These are phyloP conservation scores for Pyrenopolyporus hunteri DNA, from an alignment of 495 filamentous ascomycete species.

Conservation along the genomic window DNA sequence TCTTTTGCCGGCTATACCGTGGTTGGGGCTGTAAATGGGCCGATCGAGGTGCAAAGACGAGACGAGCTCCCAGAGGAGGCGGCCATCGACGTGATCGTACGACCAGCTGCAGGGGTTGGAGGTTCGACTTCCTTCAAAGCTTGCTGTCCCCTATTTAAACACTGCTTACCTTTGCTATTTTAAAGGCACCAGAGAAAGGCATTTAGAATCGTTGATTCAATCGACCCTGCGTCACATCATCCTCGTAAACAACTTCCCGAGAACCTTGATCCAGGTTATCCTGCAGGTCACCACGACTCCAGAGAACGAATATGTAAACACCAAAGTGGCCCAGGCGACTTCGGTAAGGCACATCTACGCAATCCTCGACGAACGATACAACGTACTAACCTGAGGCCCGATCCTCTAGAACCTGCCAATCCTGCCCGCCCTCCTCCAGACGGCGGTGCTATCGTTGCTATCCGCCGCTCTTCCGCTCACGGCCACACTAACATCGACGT, in stretches of 20 bases:
- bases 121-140: constrained; percentile 59
- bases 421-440: constrained; percentile 76
- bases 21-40: constrained; percentile 85
- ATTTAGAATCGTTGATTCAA: constrained; percentile 73
- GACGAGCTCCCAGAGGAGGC: constrained; percentile 92
- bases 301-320: constrained; percentile 60
- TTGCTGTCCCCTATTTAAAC: constrained; percentile 39
- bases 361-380: background rate
- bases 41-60: constrained; percentile 85
- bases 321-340: constrained; percentile 56
- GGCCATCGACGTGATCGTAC: constrained; percentile 85
- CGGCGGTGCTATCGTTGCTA: constrained; percentile 73
- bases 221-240: constrained; percentile 72
- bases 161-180: constrained; percentile 47
- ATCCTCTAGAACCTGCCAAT: constrained; percentile 68
- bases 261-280: constrained; percentile 69
- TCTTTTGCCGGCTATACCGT: constrained; percentile 78
- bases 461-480: constrained; percentile 77
- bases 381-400: constrained; percentile 27
- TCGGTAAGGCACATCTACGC: constrained; percentile 46
- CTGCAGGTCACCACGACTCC: constrained; percentile 66
- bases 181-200: constrained; percentile 70
- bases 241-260: constrained; percentile 69
- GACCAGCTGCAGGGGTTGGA: constrained; percentile 83
- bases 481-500: constrained; percentile 68